Percentiles rank a stretch among this genome's conserved stretches.
These are phyloP conservation scores for Blumeria graminis DNA, from an alignment of 2,329 filamentous ascomycete genomes.

Conservation along the genomic window DNA sequence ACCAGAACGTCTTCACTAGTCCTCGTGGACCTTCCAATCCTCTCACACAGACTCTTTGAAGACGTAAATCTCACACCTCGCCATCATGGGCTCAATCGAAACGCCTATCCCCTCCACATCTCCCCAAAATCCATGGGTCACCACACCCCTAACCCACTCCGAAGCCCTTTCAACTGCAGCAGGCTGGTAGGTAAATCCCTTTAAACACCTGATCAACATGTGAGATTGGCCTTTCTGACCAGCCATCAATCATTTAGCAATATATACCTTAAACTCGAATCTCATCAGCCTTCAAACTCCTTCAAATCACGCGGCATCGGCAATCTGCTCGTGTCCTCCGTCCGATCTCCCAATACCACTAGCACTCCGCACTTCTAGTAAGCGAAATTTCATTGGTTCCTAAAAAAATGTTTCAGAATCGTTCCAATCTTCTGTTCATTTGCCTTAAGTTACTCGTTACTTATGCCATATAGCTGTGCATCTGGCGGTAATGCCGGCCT, in stretches of 20 bases:
- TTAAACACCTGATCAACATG: neutral
- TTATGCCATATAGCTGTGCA: slow-evolving; percentile 24
- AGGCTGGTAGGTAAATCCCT: slow-evolving; percentile 10
- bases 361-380: slow-evolving; percentile 31
- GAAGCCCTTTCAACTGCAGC: slow-evolving; percentile 10
- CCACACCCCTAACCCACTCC: slow-evolving; percentile 11
- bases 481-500: slow-evolving; percentile 70
- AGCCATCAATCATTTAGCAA: slow-evolving; percentile 14
- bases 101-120: neutral
- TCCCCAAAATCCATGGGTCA: slow-evolving; percentile 9
- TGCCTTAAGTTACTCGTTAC: neutral
- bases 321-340: slow-evolving; percentile 29
- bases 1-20: neutral
- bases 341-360: slow-evolving; percentile 3
- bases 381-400: neutral
- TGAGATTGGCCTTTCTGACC: neutral
- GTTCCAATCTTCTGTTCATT: neutral
- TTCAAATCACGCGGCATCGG: slow-evolving; percentile 70
- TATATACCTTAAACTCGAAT: slow-evolving; percentile 70
- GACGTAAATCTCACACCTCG: neutral
- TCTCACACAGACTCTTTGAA: neutral
- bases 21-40: neutral
- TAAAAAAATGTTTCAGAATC: neutral
- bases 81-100: slow-evolving; percentile 6
- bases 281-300: slow-evolving; percentile 60